Percentiles rank a stretch among this genome's conserved stretches.
These are phyloP conservation scores for Vigna hirtella DNA, from an alignment of 306 rosid species.

Conservation along the genomic window DNA sequence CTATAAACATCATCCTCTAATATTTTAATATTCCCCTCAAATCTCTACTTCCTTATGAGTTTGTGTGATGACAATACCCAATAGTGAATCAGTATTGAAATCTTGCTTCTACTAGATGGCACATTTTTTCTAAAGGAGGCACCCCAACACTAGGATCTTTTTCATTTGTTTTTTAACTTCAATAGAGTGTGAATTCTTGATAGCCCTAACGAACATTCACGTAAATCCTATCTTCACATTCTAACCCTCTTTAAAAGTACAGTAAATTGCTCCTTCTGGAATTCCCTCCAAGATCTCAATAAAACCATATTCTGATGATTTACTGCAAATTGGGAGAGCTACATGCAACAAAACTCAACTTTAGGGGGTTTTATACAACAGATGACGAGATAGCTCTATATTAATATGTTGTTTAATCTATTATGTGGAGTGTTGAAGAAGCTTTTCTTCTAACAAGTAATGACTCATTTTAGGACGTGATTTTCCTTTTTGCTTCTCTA, in stretches of 20 bases:
- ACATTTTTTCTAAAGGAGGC: background rate
- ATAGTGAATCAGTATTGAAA: background rate
- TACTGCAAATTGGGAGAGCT: constrained; percentile 11
- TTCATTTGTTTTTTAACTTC: background rate
- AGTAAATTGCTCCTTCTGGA: background rate
- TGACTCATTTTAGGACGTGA: constrained; percentile 13
- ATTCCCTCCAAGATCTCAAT: background rate
- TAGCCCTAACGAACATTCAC: background rate
- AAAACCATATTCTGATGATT: background rate
- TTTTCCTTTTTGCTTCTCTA: constrained; percentile 24
- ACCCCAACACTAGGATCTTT: background rate
- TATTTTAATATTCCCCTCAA: no score
- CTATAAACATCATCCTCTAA: no score
- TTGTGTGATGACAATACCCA: background rate
- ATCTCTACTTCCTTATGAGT: background rate
- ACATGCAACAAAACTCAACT: background rate
- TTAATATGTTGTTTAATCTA: background rate
- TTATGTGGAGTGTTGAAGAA: constrained; percentile 5
- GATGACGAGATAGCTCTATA: constrained; percentile 1
- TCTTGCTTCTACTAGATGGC: background rate
- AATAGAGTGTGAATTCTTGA: constrained; percentile 18
- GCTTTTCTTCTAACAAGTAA: background rate
- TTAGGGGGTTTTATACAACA: constrained; percentile 19
- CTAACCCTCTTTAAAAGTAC: background rate
- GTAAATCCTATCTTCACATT: background rate